Evolutionary conservation across 1,284 basidiomycete species (phyloP), one percentile per base, ranked within the genome.

Genomic region (Trichosporon sp.): DNA sequence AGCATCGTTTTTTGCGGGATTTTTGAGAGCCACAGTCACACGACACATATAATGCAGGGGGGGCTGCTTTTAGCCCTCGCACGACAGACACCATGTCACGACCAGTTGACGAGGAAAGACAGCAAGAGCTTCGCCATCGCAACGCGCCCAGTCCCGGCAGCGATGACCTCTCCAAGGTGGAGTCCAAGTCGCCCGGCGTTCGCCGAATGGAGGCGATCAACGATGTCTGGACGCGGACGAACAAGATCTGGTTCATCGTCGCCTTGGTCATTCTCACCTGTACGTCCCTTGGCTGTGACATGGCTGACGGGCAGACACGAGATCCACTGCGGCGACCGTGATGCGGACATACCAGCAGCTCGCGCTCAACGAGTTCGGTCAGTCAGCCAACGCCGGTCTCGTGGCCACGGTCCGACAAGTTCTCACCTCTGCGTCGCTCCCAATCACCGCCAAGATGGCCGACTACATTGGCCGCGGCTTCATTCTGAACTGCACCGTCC

Each of bases 381-480:
- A 71, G 1, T 76, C 78, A 10, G 75, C 77, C 1, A 75, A 78
- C 59, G 75, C 80, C 43, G 78, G 78, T 10, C 82, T 82, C 31
- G 78, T 84, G 67, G 78, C 76, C 11, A 80, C 81, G 5, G 77
- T 83, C 21, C 76, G 80, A 31, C 76, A 77, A 8, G 75, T 80
- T 68, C 76, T 79, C 43, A 78, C 80, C 8, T 78, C 79, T 38
- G 76, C 79, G 7, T 76, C 70, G 51, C 80, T 83, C 66, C 82
- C 82, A 7, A 75, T 77, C 8, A 76, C 77, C 61, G 82, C 81
- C 54, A 83, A 82, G 68, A 72, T 84, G 43, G 77, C 77, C 14
- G 80, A 85, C 74, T 77, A 82, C 48, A 84, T 86, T 66, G 85
- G 85, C 4, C 81, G 85, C 8, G 67, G 79, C 32, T 80, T 80